phyloP scores from a whole-genome alignment of 306 rosid genomes.

The Fagus crenata region DNA sequence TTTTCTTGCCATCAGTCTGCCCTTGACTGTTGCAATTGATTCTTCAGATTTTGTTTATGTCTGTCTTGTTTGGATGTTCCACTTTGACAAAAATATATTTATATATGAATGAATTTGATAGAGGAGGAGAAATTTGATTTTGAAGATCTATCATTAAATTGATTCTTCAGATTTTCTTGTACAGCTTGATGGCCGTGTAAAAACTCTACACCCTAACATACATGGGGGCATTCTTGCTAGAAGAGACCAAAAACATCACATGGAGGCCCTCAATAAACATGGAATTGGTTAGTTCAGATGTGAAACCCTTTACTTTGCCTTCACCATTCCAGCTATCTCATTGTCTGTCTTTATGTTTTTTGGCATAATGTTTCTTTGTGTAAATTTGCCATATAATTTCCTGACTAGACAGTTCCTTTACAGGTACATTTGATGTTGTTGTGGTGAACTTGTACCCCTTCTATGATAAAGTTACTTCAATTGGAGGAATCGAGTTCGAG shows the following conservation, averaged over 20 bases:
- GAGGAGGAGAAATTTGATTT: not conserved
- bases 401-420: conserved; percentile 17
- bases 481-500: conserved; percentile 67
- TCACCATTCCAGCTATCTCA: not conserved
- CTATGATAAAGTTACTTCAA: conserved; percentile 78
- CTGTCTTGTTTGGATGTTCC: not conserved
- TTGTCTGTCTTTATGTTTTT: not conserved
- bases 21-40: not conserved
- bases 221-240: conserved; percentile 97
- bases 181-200: conserved; percentile 96
- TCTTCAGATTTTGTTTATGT: not conserved
- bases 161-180: conserved; percentile 28
- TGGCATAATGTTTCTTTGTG: conserved; percentile 5
- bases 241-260: conserved; percentile 86
- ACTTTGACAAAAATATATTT: not conserved
- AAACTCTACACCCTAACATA: conserved; percentile 86
- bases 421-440: conserved; percentile 91
- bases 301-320: not conserved
- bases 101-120: not conserved
- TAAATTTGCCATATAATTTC: not conserved
- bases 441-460: conserved; percentile 95
- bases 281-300: conserved; percentile 68
- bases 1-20: not conserved
- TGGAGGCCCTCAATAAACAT: conserved; percentile 73
- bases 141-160: conserved; percentile 12